A percentile compares a stretch with the other conserved stretches of the same genome.
phyloP scores from a whole-genome alignment of 441 rosid genomes.

The Monsonia emarginata region DNA sequence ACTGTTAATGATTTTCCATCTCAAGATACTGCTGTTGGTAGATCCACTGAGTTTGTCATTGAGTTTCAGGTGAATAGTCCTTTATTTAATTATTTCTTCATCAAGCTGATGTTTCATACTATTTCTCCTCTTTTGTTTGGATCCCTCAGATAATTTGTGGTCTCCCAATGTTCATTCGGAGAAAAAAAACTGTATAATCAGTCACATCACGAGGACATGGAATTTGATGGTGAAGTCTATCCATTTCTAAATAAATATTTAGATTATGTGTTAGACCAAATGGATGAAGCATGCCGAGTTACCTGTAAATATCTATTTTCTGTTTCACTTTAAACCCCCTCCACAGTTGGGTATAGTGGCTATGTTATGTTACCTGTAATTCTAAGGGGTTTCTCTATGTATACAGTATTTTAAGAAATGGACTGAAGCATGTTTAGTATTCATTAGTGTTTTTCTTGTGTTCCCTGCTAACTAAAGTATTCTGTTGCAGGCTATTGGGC shows the following conservation, averaged over 20 bases:
- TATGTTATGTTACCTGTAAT: not conserved
- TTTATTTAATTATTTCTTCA: not conserved
- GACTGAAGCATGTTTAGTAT: not conserved
- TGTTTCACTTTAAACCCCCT: not conserved
- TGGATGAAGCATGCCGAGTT: too few species aligned
- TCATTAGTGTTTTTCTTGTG: slow-evolving; percentile 13
- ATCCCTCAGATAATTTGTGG: not conserved
- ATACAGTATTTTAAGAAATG: not conserved
- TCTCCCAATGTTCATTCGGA: not conserved
- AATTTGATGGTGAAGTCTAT: too few species aligned
- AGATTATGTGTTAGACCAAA: too few species aligned
- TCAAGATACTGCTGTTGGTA: slow-evolving; percentile 36
- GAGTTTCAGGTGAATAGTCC: slow-evolving; percentile 66
- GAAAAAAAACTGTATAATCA: not conserved
- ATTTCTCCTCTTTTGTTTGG: not conserved
- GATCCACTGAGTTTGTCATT: slow-evolving; percentile 50
- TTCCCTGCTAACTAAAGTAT: slow-evolving; percentile 18
- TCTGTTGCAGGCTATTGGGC: slow-evolving; percentile 74
- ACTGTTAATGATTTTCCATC: slow-evolving; percentile 27
- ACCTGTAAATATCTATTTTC: too few species aligned
- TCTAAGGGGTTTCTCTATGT: not conserved
- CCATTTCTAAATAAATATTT: too few species aligned
- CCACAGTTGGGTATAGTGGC: not conserved
- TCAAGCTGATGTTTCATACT: not conserved
- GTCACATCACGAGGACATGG: not conserved